A percentile compares a stretch with the other conserved stretches of the same genome.
phyloP scores from a whole-genome alignment of 352 stramenopile genomes.

The Globisporangium sylvaticum region DNA sequence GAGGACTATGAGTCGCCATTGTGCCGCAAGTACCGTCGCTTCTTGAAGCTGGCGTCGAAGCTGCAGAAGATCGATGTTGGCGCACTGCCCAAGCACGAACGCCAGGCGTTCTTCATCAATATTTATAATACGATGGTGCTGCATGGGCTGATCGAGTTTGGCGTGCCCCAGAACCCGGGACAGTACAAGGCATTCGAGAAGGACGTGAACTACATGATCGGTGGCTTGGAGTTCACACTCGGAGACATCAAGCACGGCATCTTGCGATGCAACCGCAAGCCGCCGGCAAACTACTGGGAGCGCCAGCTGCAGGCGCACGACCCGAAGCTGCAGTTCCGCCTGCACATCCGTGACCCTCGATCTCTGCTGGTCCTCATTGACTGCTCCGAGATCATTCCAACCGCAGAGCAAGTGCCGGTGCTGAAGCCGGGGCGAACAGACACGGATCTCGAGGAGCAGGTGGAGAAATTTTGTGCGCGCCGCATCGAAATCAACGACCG shows the following conservation, averaged over 20 bases:
- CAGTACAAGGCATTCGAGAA: slow-evolving; percentile 85
- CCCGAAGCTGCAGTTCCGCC: slow-evolving; percentile 76
- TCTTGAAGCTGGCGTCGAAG: slow-evolving; percentile 60
- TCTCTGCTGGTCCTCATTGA: slow-evolving; percentile 82
- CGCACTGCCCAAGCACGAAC: slow-evolving; percentile 75
- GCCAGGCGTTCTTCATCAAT: slow-evolving; percentile 89
- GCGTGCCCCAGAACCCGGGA: slow-evolving; percentile 76
- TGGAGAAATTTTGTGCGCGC: slow-evolving; percentile 68
- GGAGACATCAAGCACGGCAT: slow-evolving; percentile 87
- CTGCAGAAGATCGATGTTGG: slow-evolving; percentile 73
- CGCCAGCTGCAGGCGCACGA: slow-evolving; percentile 79
- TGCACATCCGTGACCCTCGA: slow-evolving; percentile 83
- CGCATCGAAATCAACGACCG: slow-evolving; percentile 60
- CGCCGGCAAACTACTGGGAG: slow-evolving; percentile 85
- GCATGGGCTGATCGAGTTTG: slow-evolving; percentile 82
- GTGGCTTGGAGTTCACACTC: slow-evolving; percentile 71
- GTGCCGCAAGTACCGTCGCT: slow-evolving; percentile 64
- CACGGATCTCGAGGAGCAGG: slow-evolving; percentile 81
- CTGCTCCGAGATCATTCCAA: slow-evolving; percentile 58
- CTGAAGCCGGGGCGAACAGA: slow-evolving; percentile 78
- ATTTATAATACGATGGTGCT: slow-evolving; percentile 88
- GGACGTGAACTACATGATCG: slow-evolving; percentile 76
- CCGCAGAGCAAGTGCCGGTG: slow-evolving; percentile 60
- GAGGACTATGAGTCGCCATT: slow-evolving; percentile 55
- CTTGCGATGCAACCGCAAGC: slow-evolving; percentile 85